Base-by-base conservation (phyloP, 352 stramenopile species). In the Phytophthora fragariae region DNA sequence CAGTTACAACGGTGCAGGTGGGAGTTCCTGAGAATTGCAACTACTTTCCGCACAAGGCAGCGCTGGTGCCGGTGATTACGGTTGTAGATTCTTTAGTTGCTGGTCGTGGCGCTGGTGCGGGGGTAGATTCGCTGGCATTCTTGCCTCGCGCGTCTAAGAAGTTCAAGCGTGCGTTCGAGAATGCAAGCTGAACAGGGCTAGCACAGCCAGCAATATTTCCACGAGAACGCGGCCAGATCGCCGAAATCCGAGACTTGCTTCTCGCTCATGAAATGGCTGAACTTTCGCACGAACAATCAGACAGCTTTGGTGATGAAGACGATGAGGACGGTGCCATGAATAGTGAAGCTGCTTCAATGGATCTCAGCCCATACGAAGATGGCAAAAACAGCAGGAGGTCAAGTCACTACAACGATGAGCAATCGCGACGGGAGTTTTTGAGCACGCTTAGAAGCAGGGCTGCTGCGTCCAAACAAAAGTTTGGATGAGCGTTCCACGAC, bases 1-100 rank as follows among this genome's bases (percentile, higher is more conserved):
- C 50, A 29, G 66, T 86, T 17, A 69, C 53, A 5, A 41, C 41
- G 12, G 64, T 91, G 44, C 37, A 64, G 2, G 88, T 94, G 17
- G 57, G 75, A 0, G 72, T 70, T 11, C 68, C 88, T 2, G 55
- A 64, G 1, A 80, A 85, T 71, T 95, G 86, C 68, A 76, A 77
- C 3, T 95, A 95, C 55, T 95, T 90, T 11, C 84, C 86, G 12
- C 74, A 92, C 74, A 65, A 85, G 27, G 77, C 73, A 1, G 86
- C 86, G n/a, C 70, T 90, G 15, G 78, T 94, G 17, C 82, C 88
- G 2, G 68, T 92, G 47, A 86, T 95, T 65, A 88, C 82, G 3
- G 81, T 93, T 0, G 9, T 79, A 7, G 84, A 92, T 60, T 66
- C 67, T 9, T 35, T 63, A 49, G 66, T 53, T 64, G 75, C 57